Evolutionary conservation across 1,139 yeast species (phyloP).

Genomic region (Taiozyma sp.): DNA sequence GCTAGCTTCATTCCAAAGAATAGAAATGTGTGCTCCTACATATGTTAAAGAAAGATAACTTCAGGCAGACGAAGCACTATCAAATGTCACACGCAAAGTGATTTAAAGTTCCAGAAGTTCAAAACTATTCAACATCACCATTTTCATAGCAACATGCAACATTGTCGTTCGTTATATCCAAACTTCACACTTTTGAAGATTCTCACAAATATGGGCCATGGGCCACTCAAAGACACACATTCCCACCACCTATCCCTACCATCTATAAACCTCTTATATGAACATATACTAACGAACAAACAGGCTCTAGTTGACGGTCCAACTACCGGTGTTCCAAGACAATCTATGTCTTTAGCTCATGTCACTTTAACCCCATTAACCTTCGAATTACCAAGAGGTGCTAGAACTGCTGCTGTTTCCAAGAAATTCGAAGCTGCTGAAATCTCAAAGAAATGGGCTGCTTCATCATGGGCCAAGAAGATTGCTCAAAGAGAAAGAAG

Average conservation of each 20-base stretch:
- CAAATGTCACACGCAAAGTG: no score
- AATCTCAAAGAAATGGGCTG: constrained; percentile 85
- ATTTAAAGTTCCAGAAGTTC: no score
- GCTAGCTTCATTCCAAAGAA: no score
- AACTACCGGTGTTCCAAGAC: constrained; percentile 80
- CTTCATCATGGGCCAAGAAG: constrained; percentile 97
- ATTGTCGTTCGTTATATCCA: no score
- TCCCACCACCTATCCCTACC: not conserved
- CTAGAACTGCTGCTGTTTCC: constrained; percentile 77
- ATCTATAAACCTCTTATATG: not conserved
- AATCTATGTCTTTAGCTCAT: constrained; percentile 79
- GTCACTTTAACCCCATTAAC: constrained; percentile 92
- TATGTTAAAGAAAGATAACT: no score
- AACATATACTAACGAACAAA: constrained; percentile 23
- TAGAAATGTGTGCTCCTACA: no score
- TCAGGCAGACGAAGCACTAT: no score
- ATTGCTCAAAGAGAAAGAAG: constrained; percentile 93
- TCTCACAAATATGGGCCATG: not conserved
- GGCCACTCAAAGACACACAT: no score
- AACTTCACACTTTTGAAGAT: not conserved
- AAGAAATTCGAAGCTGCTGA: constrained; percentile 95
- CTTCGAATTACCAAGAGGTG: constrained; percentile 89
- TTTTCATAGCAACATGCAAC: no score
- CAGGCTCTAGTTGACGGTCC: constrained; percentile 97
- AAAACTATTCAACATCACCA: no score